Evolutionary conservation across 805 yeast genomes (phyloP), one percentile per base, ranked within the genome.

Genomic region (Yamadazyma endophytica): DNA sequence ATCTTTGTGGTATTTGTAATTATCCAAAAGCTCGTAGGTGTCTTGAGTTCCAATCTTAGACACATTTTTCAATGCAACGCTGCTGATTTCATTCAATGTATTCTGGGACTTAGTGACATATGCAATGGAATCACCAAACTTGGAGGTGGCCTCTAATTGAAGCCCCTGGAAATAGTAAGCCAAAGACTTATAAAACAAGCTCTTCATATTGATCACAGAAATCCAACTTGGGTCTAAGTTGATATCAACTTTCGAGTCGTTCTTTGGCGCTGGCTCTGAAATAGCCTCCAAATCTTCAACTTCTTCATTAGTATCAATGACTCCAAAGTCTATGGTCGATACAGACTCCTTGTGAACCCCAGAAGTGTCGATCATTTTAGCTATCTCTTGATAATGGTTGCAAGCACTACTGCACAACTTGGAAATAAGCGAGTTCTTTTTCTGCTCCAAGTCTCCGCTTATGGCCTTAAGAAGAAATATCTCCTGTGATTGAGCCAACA

Each of bases 401-500:
- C 79, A 56, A 1, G 89, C 68, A 1, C 87, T 68, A 31, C 71
- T 58, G n/a, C 92, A 77, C 32, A 90, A 67, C 55, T 77, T 86
- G 13, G 95, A 66, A n/a, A 83, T 70, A 50, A 90, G 63, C 0
- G 90, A 74, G 24, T 79, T 76, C 49, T 83, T 82, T 44, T 49
- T 50, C 37, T 62, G 70, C 26, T 70, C 73, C 6, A 72, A 52
- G 33, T 70, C 75, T 6, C 65, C 69, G 35, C 61, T 67, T 21
- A 86, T 50, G 6, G 77, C 74, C 42, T 77, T 81, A 47, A 79
- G 52, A 3, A 82, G 58, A 52, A 90, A 89, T 5, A 82, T 71
- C 43, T 92, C 96, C 51, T 89, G 96, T 3, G 92, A 86, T 54
- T 90, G 96, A 0, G 94, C 92, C 33, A 87, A 62, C 75, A 82